Base-by-base conservation (phyloP, 1,139 yeast genomes). In the Geotrichum bryndzae region DNA sequence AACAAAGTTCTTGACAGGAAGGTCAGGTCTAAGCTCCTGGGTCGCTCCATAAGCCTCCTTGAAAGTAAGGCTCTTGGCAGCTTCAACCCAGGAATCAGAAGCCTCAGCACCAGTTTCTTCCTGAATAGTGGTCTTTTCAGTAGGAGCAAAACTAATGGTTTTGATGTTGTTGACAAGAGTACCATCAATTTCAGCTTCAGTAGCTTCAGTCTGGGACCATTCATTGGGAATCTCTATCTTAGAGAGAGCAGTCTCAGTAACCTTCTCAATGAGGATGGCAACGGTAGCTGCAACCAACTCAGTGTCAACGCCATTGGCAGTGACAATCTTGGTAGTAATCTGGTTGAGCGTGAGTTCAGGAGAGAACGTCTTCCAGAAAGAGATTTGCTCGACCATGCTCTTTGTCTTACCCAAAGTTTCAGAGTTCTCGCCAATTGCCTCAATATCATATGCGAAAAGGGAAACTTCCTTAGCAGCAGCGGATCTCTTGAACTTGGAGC, bases 251-350 rank as follows among this genome's bases (percentile, higher is more conserved):
- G 65, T 59, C 55, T 73, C 78, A 31, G 68, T 53, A 5, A 76
- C 74, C 54, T 72, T 71, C 62, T 72, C 76, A 31, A 74, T 72
- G 60, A 90, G 84, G 67, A 84, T 85, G 65, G 88, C 88, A 69
- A 90, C 83, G 55, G 90, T 95, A 22, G 92, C 87, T 33, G 92
- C 95, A 68, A 90, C 82, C 64, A 90, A 80, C 76, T 90, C 97
- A 65, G 90, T 88, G 64, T 86, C 90, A 63, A 87, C 83, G 61
- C 96, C 95, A 66, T 87, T 86, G 29, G 96, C 87, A 72, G 87
- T 89, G 72, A 88, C 84, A 69, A 90, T 83, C 74, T 87, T 87
- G 74, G 90, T 87, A 64, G 90, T 91, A 68, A 88, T 82, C 55
- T 86, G 85, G 58, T 85, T 87, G 58, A 77, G 73, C 53, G 81